These are phyloP conservation scores for Globisporangium paddicum DNA, from an alignment of 352 stramenopile species.

Conservation along the genomic window DNA sequence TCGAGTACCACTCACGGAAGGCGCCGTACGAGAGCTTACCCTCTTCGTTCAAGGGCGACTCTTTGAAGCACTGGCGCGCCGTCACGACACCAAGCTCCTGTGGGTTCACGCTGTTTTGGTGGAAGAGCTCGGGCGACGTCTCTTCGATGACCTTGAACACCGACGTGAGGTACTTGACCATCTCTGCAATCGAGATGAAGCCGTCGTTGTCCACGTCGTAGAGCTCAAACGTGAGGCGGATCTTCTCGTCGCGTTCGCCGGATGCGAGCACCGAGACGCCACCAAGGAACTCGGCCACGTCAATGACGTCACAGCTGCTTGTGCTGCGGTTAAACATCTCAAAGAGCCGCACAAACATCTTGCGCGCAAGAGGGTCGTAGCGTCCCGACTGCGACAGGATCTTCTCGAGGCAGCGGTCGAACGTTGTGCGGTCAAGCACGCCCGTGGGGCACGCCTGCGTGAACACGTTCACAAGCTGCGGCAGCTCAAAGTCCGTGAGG, in stretches of 20 bases:
- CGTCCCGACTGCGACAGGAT: conserved; percentile 75
- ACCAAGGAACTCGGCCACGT: conserved; percentile 77
- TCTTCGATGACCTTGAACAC: conserved; percentile 81
- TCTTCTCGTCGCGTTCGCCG: conserved; percentile 82
- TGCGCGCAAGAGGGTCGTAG: conserved; percentile 61
- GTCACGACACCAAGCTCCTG: conserved; percentile 63
- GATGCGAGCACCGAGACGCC: conserved; percentile 79
- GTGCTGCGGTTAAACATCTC: conserved; percentile 60
- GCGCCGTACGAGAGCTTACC: conserved; percentile 69
- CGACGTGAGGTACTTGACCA: conserved; percentile 84
- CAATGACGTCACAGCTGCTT: conserved; percentile 43
- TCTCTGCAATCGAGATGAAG: conserved; percentile 79
- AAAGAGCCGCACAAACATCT: conserved; percentile 80
- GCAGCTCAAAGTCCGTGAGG: conserved; percentile 79
- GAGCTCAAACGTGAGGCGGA: conserved; percentile 79
- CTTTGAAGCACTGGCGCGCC: conserved; percentile 67
- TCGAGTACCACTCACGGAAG: conserved; percentile 78
- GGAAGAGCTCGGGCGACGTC: conserved; percentile 63
- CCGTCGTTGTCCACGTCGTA: conserved; percentile 83
- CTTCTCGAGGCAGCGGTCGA: conserved; percentile 70
- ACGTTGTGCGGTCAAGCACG: conserved; percentile 63
- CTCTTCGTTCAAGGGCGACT: conserved; percentile 56
- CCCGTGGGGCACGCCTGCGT: conserved; percentile 69
- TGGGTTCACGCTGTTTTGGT: conserved; percentile 61
- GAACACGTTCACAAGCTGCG: conserved; percentile 82